Base-by-base conservation (phyloP, 139 green algal species). In the Chlamydomonas sphaeroides region DNA sequence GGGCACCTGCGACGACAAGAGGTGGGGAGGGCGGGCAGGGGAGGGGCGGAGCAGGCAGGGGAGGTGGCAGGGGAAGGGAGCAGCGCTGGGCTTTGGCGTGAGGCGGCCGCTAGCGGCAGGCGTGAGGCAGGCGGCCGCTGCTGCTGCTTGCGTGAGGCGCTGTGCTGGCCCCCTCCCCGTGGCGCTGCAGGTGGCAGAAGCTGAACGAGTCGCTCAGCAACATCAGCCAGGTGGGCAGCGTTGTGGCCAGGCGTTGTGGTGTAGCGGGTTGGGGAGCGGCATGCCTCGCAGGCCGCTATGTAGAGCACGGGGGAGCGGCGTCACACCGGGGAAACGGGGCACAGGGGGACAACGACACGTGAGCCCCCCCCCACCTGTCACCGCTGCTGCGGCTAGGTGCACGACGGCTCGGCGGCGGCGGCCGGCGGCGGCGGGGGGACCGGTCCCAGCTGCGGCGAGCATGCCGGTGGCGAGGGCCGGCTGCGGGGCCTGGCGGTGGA, bases 1-100 rank as follows among this genome's bases (percentile, higher is more conserved):
- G 35, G 90, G 90, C 79, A 97, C 95, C 8, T 85, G 71, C 25
- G 95, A 98, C 65, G 95, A 98, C 71, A 73, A 68, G 72, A 65
- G 81, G 83, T 88, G 49, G 6, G 65, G 7, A 6, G 18, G 23
- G 65, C 1, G 65, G 1, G 32, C 17, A 45, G 62, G 32, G 32
- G 49, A 18, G 49, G 49, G 49, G 49, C 6, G 49, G 49, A 2
- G 49, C 2, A 2, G 8, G 5, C 2, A 23, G 6, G 49, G 49
- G 6, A 18, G 49, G 6, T 3, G 49, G 49, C 7, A 11, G 5
- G 62, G 62, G 32, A 68, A 3, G 5, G 17, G 32, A 68, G 62
- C 32, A 32, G 62, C 61, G 20, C 10, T 51, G 45, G 10, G 45
- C 8, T 51, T 8, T 51, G 45, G 8, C 45, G 45, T 8, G 45